phyloP scores from a whole-genome alignment of 1,139 yeast species.

The Blastobotrys malaysiensis region DNA sequence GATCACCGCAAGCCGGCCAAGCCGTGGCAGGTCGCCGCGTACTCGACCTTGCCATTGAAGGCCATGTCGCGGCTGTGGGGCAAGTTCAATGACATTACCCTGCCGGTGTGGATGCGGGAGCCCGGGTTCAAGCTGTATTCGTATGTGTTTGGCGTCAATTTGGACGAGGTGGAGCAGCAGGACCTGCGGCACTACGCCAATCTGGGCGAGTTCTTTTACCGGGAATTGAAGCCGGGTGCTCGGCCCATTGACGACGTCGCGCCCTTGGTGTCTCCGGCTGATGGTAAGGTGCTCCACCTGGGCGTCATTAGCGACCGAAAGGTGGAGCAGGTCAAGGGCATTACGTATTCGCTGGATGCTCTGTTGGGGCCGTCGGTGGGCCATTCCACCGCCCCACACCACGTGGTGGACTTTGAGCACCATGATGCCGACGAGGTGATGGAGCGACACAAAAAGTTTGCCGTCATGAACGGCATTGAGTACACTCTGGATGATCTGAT shows the following conservation, averaged over 20 bases:
- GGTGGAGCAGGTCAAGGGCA: constrained; percentile 95
- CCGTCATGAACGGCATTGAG: constrained; percentile 68
- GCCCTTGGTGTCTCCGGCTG: constrained; percentile 79
- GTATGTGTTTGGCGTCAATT: constrained; percentile 75
- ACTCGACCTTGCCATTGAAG: constrained; percentile 85
- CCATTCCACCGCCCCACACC: constrained; percentile 57
- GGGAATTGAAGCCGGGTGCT: constrained; percentile 71
- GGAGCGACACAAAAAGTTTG: constrained; percentile 68
- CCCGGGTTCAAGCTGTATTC: constrained; percentile 81
- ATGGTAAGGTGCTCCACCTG: constrained; percentile 81
- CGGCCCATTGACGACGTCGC: constrained; percentile 66
- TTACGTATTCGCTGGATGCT: constrained; percentile 87
- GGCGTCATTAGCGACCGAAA: constrained; percentile 72
- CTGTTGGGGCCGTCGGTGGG: constrained; percentile 54
- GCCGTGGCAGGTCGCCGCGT: constrained; percentile 85
- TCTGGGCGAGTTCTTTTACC: constrained; percentile 85
- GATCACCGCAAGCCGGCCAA: constrained; percentile 51
- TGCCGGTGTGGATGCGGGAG: constrained; percentile 84
- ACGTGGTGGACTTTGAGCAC: constrained; percentile 43
- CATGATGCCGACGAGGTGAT: constrained; percentile 39
- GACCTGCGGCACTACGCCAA: constrained; percentile 70
- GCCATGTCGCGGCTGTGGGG: constrained; percentile 96
- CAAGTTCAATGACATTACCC: constrained; percentile 67
- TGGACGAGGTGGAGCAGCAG: constrained; percentile 83
- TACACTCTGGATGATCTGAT: constrained; percentile 65